Percentiles rank a stretch among this genome's conserved stretches.
Conservation (phyloP, 2,329 filamentous ascomycete genomes). For the Sordariomycetes sp. region DNA sequence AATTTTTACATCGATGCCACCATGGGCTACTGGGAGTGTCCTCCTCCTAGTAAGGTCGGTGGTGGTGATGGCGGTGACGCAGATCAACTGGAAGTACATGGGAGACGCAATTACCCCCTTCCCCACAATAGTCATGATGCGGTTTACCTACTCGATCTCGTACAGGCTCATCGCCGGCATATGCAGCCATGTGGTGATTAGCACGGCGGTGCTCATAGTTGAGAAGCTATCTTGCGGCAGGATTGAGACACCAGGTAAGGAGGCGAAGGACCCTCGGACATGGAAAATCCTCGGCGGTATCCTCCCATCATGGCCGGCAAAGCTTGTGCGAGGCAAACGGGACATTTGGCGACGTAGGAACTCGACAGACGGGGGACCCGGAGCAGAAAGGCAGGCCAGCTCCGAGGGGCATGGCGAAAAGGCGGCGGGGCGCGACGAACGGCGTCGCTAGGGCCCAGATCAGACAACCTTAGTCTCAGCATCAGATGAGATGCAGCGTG, state of each 20-base stretch:
- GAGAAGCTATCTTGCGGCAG: slow-evolving; percentile 53
- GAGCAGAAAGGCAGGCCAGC: background rate
- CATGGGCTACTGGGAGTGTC: slow-evolving; percentile 76
- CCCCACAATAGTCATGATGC: slow-evolving; percentile 73
- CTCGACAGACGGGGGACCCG: background rate
- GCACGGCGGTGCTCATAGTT: slow-evolving; percentile 55
- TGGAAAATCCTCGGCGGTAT: slow-evolving; percentile 67
- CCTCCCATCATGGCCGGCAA: slow-evolving; percentile 58
- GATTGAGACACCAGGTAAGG: slow-evolving; percentile 61
- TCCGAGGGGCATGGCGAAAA: background rate
- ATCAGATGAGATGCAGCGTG: too few relatives aligned
- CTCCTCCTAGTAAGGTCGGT: slow-evolving; percentile 76
- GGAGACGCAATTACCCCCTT: slow-evolving; percentile 78
- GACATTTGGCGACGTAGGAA: slow-evolving; percentile 49
- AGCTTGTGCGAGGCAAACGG: slow-evolving; percentile 52
- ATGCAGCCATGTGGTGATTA: slow-evolving; percentile 63
- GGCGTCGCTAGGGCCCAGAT: too few relatives aligned
- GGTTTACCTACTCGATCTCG: slow-evolving; percentile 80
- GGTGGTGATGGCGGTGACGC: slow-evolving; percentile 68
- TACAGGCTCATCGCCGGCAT: slow-evolving; percentile 77
- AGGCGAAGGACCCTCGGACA: slow-evolving; percentile 69
- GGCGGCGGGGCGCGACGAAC: too few relatives aligned
- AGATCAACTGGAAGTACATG: slow-evolving; percentile 83
- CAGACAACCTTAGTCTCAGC: too few relatives aligned
- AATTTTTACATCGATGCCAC: slow-evolving; percentile 63